Evolutionary conservation across 2,329 filamentous ascomycete genomes (phyloP), one percentile per base, ranked within the genome.

Genomic region (Aspergillus pseudoviridinutans): DNA sequence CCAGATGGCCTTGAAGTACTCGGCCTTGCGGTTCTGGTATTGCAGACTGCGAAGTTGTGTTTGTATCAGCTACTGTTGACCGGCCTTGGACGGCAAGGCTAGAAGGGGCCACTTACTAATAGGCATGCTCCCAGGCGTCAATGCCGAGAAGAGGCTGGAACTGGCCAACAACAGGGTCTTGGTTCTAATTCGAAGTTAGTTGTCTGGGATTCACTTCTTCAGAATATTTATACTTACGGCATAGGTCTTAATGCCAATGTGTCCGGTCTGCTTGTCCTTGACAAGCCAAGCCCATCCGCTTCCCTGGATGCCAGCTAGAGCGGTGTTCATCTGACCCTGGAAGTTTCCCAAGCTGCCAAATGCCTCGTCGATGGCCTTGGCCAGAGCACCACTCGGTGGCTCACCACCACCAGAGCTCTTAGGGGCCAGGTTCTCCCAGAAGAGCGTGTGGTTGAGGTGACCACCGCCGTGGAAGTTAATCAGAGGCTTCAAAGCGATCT

Each of bases 101-200:
- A 38, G 32, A 17, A 7, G 7, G 10, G 50, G 44, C 38, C 41
- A 77, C 80, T 78, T 75, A 84, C 81, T 96, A 95, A 82, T 95
- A 96, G 53, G 92, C 92, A 78, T 96, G 92, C 82, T 96, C 92
- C 92, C 92, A 96, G 55, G 92, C 92, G 79, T 97, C 92, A 69
- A 97, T 88, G 57, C 92, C 92, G 50, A 97, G 79, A 51, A 97
- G 81, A 41, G 92, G 92, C 69, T 86, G 83, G 73, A 89, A 91
- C 74, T 89, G 89, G 51, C 92, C 92, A 14, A 91, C 84, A 29
- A 97, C 89, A 27, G 92, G 90, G 75, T 96, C 91, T 80, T 96
- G 91, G 81, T 95, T 95, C 74, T 81, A 57, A 57, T 51, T 7
- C 32, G 28, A 41, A 49, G 35, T 51, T 57, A 41, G 61, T 61